A percentile compares a stretch with the other conserved stretches of the same genome.
phyloP scores from a whole-genome alignment of 768 basidiomycete genomes.

The Leccinum subgranulosum region DNA sequence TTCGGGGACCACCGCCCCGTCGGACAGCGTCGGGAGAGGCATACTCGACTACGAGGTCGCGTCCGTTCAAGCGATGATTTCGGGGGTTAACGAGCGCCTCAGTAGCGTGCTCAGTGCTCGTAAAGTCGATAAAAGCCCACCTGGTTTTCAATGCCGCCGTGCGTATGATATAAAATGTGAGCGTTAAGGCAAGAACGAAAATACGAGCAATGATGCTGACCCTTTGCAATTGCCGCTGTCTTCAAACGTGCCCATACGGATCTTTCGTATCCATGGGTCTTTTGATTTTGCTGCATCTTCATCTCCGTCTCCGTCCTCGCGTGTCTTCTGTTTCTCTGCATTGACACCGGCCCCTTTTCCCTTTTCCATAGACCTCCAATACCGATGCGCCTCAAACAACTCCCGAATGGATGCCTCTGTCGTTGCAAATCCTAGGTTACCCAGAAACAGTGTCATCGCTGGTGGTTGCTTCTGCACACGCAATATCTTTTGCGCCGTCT shows the following conservation, averaged over 20 bases:
- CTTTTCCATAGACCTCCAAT: constrained; percentile 30
- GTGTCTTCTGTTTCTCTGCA: constrained; percentile 22
- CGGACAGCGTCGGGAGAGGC: constrained; percentile 88
- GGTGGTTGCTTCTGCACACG: constrained; percentile 77
- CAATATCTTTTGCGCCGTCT: constrained; percentile 77
- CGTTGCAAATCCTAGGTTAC: constrained; percentile 90
- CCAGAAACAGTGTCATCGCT: constrained; percentile 85
- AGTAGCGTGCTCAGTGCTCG: constrained; percentile 73
- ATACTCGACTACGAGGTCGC: constrained; percentile 84
- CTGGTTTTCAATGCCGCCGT: constrained; percentile 37
- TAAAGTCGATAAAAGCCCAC: constrained; percentile 94
- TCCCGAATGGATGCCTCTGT: constrained; percentile 73
- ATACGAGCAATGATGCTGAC: constrained; percentile 42
- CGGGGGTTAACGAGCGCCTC: constrained; percentile 75
- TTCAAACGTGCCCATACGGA: constrained; percentile 95
- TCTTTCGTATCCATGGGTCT: constrained; percentile 67
- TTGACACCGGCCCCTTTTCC: constrained; percentile 32
- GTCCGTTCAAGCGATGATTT: constrained; percentile 81
- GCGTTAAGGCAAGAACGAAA: not conserved
- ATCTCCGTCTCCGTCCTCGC: not conserved
- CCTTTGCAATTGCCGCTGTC: constrained; percentile 96
- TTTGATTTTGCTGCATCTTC: constrained; percentile 5
- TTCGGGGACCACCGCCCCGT: constrained; percentile 53
- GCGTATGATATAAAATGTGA: not conserved
- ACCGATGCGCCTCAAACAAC: constrained; percentile 63